Percentiles rank a stretch among this genome's conserved stretches.
These are phyloP conservation scores for Anthostomella pinea DNA, from an alignment of 2,329 filamentous ascomycete species.

Conservation along the genomic window DNA sequence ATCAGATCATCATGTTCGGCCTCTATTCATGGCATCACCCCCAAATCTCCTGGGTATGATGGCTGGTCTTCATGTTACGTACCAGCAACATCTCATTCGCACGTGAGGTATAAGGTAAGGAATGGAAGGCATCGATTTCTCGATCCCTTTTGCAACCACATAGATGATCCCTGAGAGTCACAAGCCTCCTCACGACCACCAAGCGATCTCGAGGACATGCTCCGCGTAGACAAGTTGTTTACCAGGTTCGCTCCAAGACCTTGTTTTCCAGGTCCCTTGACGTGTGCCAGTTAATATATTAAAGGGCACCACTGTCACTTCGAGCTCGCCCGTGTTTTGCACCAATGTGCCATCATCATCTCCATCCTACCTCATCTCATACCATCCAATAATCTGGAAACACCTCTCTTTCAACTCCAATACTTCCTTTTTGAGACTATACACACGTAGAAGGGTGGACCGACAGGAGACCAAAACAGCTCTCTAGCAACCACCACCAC, in stretches of 20 bases:
- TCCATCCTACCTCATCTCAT: background rate
- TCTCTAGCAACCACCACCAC: background rate
- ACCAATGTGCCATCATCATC: background rate
- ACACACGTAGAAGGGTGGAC: too few species aligned
- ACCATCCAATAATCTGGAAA: conserved; percentile 3
- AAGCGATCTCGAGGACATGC: conserved; percentile 23
- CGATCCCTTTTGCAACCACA: conserved; percentile 2
- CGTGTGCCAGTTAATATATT: background rate
- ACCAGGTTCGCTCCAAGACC: conserved; percentile 3
- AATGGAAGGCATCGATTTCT: conserved; percentile 3
- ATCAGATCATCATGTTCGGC: too few species aligned
- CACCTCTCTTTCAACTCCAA: background rate
- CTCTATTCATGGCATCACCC: too few species aligned
- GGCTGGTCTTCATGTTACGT: conserved; percentile 16
- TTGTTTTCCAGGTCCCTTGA: background rate
- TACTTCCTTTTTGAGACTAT: background rate
- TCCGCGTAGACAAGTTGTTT: conserved; percentile 3
- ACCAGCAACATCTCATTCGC: conserved; percentile 1
- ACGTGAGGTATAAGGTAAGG: too few species aligned
- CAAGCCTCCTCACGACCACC: conserved; percentile 14
- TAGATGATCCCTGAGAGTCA: conserved; percentile 11
- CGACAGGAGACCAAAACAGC: too few species aligned
- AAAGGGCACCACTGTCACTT: background rate
- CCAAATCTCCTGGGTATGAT: too few species aligned
- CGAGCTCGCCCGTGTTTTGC: background rate